phyloP scores from a whole-genome alignment of 495 filamentous ascomycete species.

The Aspergillus coremiiformis region DNA sequence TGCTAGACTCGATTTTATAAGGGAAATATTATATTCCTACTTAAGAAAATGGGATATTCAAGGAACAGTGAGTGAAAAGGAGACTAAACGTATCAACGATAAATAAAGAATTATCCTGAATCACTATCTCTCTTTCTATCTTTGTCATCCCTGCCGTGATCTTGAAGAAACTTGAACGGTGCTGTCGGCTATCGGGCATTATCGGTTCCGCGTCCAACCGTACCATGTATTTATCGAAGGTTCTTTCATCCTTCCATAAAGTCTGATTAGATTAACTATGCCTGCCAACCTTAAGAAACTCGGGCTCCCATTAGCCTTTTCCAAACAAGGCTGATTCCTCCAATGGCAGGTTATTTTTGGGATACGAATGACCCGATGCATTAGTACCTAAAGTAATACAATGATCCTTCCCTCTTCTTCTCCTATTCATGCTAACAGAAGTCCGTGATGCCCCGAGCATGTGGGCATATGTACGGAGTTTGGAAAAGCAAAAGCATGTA shows the following conservation, averaged over 20 bases:
- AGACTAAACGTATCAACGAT: background rate
- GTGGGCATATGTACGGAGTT: background rate
- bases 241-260: conserved; percentile 15
- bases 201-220: background rate
- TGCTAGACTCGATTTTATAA: no score
- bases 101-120: background rate
- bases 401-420: background rate
- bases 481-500: background rate
- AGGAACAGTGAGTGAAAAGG: no score
- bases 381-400: background rate
- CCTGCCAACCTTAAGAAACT: conserved; percentile 8
- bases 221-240: conserved; percentile 8
- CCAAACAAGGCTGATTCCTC: conserved; percentile 3
- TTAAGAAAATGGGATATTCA: no score
- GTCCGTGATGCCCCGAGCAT: background rate
- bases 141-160: background rate
- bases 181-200: background rate
- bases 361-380: conserved; percentile 4
- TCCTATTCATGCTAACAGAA: background rate
- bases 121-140: background rate
- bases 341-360: conserved; percentile 1
- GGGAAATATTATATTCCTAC: no score
- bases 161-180: background rate
- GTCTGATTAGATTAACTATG: conserved; percentile 11
- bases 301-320: conserved; percentile 4